These are phyloP conservation scores for Stropharia rugosoannulata DNA, from an alignment of 768 basidiomycete genomes.

Conservation along the genomic window DNA sequence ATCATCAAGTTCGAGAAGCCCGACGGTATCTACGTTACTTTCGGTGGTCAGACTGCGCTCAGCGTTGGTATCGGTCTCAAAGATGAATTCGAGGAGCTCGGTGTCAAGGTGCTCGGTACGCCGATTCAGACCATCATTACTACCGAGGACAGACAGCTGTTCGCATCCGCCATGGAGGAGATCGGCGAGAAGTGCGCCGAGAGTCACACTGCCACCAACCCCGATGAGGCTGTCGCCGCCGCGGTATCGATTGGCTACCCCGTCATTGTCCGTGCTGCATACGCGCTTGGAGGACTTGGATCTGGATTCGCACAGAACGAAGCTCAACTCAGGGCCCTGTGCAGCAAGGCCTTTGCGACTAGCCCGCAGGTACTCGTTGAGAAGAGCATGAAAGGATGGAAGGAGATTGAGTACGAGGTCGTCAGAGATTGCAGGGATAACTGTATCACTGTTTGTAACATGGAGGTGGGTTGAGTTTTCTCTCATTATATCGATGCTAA, in stretches of 20 bases:
- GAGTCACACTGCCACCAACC: conserved; percentile 83
- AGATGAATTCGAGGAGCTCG: conserved; percentile 89
- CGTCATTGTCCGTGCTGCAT: conserved; percentile 95
- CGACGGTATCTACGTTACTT: conserved; percentile 98
- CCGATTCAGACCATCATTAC: conserved; percentile 97
- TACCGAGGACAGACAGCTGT: conserved; percentile 95
- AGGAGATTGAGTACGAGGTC: conserved; percentile 99
- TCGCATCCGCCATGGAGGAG: conserved; percentile 90
- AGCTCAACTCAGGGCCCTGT: conserved; percentile 82
- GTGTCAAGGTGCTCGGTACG: conserved; percentile 92
- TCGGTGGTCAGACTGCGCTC: conserved; percentile 96
- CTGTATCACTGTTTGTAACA: conserved; percentile 99
- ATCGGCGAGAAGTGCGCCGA: conserved; percentile 96
- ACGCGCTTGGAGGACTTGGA: conserved; percentile 93
- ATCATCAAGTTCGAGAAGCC: conserved; percentile 99
- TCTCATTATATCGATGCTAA: neutral
- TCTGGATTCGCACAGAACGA: conserved; percentile 97
- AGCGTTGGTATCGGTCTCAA: conserved; percentile 97
- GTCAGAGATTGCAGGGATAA: conserved; percentile 97
- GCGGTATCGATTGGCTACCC: conserved; percentile 89
- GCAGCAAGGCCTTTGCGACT: conserved; percentile 94
- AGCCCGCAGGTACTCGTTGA: conserved; percentile 99
- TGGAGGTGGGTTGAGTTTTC: conserved; percentile 78
- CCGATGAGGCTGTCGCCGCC: conserved; percentile 80
- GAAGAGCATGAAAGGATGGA: conserved; percentile 99